Percentiles rank a stretch among this genome's conserved stretches.
phyloP scores from a whole-genome alignment of 306 rosid genomes.

The Malus asiatica region DNA sequence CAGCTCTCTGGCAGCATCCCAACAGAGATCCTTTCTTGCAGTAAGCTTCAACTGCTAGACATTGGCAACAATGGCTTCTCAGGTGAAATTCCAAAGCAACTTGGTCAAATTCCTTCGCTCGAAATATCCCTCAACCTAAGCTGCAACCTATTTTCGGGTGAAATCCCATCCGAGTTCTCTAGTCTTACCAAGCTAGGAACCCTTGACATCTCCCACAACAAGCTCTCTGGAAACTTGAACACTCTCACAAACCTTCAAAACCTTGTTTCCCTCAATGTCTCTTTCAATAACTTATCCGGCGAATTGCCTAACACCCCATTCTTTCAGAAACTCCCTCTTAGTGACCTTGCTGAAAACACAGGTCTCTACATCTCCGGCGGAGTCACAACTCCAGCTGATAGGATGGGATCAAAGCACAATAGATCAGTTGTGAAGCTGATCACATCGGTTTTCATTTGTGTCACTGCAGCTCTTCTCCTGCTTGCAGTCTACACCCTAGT shows the following conservation, averaged over 20 bases:
- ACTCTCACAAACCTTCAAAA: conserved; percentile 46
- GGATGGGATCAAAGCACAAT: conserved; percentile 17
- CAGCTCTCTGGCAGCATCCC: conserved; percentile 67
- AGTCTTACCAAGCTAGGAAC: conserved; percentile 56
- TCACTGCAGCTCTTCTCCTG: conserved; percentile 42
- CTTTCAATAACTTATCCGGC: conserved; percentile 72
- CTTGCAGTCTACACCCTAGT: conserved; percentile 38
- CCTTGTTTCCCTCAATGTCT: conserved; percentile 71
- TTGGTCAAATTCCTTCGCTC: conserved; percentile 60
- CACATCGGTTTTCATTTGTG: conserved; percentile 44
- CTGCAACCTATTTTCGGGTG: conserved; percentile 68
- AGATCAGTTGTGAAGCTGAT: conserved; percentile 35
- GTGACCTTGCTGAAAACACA: conserved; percentile 49
- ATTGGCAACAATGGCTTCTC: conserved; percentile 64
- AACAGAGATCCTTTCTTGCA: conserved; percentile 58
- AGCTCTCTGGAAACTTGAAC: conserved; percentile 53
- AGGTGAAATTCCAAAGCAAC: conserved; percentile 71
- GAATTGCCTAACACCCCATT: conserved; percentile 61
- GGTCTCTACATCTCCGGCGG: conserved; percentile 54
- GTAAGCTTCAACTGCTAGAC: conserved; percentile 71
- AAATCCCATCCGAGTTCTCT: conserved; percentile 63
- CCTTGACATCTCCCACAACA: conserved; percentile 81
- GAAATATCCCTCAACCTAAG: conserved; percentile 90
- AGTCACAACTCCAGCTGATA: conserved; percentile 25
- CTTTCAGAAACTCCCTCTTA: conserved; percentile 62